Conservation (phyloP, 2,329 filamentous ascomycete species). For the Acrocalymma vagum region DNA sequence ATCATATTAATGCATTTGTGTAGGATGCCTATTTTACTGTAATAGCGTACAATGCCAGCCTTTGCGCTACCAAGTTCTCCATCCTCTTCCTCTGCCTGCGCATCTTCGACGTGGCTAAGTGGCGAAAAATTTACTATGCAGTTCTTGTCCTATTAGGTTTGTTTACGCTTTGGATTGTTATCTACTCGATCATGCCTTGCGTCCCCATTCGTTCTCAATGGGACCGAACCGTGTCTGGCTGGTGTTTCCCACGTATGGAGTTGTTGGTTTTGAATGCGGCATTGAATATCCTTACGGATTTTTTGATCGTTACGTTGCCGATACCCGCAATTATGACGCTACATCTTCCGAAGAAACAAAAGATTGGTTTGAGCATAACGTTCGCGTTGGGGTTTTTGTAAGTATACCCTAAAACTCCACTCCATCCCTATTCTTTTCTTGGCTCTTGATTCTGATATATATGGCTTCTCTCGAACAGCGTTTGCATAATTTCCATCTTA, state of each 20-base stretch:
- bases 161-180: constrained; percentile 7
- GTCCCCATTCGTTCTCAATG: constrained; percentile 7
- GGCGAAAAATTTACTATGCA: constrained; percentile 4
- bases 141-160: constrained; percentile 6
- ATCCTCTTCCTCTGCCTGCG: constrained; percentile 14
- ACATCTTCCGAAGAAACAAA: constrained; percentile 27
- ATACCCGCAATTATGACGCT: constrained; percentile 49
- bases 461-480: constrained; percentile 2
- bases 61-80: constrained; percentile 12
- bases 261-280: constrained; percentile 27
- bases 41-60: constrained; percentile 13
- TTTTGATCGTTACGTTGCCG: constrained; percentile 47
- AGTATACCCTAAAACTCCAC: not conserved
- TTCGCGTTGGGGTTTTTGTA: constrained; percentile 38
- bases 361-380: constrained; percentile 27
- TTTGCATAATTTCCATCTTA: constrained; percentile 9
- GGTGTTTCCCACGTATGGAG: constrained; percentile 8
- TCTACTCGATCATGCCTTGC: constrained; percentile 7
- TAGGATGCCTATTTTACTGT: constrained; percentile 9
- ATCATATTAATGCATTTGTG: too few relatives aligned
- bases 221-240: constrained; percentile 8
- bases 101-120: constrained; percentile 2
- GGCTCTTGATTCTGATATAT: not conserved
- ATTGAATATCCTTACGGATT: constrained; percentile 43
- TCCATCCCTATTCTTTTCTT: not conserved